Evolutionary conservation across 1,284 basidiomycete genomes (phyloP).

Genomic region (Sporisorium iseilematis-ciliati): DNA sequence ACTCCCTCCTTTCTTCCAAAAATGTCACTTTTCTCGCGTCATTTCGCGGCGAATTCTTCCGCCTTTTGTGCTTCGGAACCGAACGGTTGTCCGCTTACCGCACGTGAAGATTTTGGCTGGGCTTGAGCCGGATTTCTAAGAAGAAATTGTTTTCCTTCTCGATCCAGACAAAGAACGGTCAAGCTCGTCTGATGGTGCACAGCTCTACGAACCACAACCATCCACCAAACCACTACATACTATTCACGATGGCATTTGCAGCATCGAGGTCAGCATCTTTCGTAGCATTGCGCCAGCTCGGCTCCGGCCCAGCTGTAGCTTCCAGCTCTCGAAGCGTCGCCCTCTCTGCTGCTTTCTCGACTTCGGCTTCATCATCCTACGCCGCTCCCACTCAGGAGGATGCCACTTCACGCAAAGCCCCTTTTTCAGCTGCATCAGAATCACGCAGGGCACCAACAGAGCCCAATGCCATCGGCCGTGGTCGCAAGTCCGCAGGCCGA

Average conservation of each 20-base stretch:
- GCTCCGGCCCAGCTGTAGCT: slow-evolving; percentile 36
- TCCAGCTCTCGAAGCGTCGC: slow-evolving; percentile 41
- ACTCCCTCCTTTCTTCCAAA: slow-evolving; percentile 15
- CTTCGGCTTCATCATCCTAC: slow-evolving; percentile 25
- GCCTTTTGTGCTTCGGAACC: background rate
- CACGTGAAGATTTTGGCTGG: slow-evolving; percentile 6
- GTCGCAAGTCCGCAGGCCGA: slow-evolving; percentile 45
- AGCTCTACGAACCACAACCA: background rate
- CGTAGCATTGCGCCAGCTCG: slow-evolving; percentile 25
- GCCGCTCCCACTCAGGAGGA: slow-evolving; percentile 31
- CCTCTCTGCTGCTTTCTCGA: slow-evolving; percentile 23
- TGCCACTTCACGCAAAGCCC: slow-evolving; percentile 38
- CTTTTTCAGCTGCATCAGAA: slow-evolving; percentile 38
- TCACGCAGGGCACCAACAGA: slow-evolving; percentile 27
- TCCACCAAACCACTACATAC: background rate
- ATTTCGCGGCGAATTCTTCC: too few relatives aligned
- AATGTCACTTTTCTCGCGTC: slow-evolving; percentile 2
- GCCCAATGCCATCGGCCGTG: slow-evolving; percentile 33
- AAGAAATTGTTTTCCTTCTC: slow-evolving; percentile 7
- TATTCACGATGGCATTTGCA: slow-evolving; percentile 26
- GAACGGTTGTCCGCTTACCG: slow-evolving; percentile 4
- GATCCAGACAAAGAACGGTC: background rate
- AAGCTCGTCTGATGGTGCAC: slow-evolving; percentile 10
- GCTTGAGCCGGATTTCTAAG: background rate
- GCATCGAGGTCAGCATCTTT: slow-evolving; percentile 30